Base-by-base conservation (phyloP, 768 basidiomycete genomes). In the Lactarius psammicola region DNA sequence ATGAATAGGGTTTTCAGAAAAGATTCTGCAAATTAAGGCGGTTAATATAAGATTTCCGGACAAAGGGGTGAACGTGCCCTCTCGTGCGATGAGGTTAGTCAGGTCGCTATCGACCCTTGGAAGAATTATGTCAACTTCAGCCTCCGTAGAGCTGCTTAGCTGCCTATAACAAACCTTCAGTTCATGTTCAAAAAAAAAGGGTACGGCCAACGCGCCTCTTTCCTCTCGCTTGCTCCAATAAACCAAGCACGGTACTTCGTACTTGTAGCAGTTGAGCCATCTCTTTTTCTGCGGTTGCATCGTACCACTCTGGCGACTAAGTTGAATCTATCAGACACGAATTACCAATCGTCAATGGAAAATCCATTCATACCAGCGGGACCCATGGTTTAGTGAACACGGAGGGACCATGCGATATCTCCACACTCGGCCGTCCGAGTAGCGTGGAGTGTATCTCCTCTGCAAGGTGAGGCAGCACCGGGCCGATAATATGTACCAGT, bases 401-500 rank as follows among this genome's bases (percentile, higher is more conserved):
- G 0, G 92, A 95, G 0, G 73, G n/a, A 0, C 66, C 74, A 74
- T 74, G 75, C 69, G 63, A 58, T 23, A 69, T 70, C 9, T 71
- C 60, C 15, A 63, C 60, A 0, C 26, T 63, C 61, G 67, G 36
- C 38, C 64, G 54, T 64, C 60, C 23, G 44, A 17, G 38, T 11
- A 76, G 74, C 17, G 74, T 74, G 28, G 79, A 76, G 70, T 91
- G 82, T 62, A 95, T 85, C 75, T 98, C 96, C 76, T 97, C 95
- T 0, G 93, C 90, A 6, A 97, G 83, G 72, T 96, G 91, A 10
- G 96, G 96, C 2, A 93, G 79, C 31, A 98, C 86, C 0, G 96
- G 96, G 0, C 93, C 91, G 55, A 95, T 78, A 2, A 93, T 81
- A 3, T 81, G 81, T 1, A 85, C 85, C 77, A 93, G 83, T 2